Conservation (phyloP, 345 rosid genomes). For the Brassica carinata region DNA sequence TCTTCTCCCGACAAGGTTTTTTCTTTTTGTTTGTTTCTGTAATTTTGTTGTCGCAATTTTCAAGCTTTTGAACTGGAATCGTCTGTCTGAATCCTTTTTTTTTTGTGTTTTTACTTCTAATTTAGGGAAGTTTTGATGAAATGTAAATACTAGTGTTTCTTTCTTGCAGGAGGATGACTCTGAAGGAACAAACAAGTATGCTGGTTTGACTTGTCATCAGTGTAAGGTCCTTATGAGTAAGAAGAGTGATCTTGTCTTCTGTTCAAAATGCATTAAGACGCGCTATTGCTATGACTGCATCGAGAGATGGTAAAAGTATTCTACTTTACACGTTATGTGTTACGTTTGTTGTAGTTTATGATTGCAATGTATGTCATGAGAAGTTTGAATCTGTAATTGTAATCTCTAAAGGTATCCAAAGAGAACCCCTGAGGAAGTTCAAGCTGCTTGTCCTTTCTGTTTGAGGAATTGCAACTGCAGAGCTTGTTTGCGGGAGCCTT, state of each 20-base stretch:
- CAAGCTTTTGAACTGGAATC: background rate
- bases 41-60: background rate
- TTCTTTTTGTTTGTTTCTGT: background rate
- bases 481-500: conserved; percentile 36
- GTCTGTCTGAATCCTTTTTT: background rate
- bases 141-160: background rate
- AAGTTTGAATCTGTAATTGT: background rate
- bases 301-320: conserved; percentile 28
- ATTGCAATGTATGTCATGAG: background rate
- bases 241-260: conserved; percentile 28
- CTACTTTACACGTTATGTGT: background rate
- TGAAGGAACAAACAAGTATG: conserved; percentile 3
- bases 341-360: background rate
- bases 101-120: background rate
- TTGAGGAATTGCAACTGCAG: conserved; percentile 33
- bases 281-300: conserved; percentile 31
- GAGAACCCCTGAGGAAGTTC: conserved; percentile 21
- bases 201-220: conserved; percentile 36
- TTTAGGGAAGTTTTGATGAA: background rate
- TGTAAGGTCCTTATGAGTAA: conserved; percentile 25
- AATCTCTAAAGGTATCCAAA: conserved; percentile 29
- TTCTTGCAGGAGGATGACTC: conserved; percentile 22
- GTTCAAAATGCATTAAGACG: conserved; percentile 20
- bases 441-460: conserved; percentile 37
- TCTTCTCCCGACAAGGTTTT: conserved; percentile 14